These are phyloP conservation scores for Elongisporangium senticosum DNA, from an alignment of 352 stramenopile species.

Conservation along the genomic window DNA sequence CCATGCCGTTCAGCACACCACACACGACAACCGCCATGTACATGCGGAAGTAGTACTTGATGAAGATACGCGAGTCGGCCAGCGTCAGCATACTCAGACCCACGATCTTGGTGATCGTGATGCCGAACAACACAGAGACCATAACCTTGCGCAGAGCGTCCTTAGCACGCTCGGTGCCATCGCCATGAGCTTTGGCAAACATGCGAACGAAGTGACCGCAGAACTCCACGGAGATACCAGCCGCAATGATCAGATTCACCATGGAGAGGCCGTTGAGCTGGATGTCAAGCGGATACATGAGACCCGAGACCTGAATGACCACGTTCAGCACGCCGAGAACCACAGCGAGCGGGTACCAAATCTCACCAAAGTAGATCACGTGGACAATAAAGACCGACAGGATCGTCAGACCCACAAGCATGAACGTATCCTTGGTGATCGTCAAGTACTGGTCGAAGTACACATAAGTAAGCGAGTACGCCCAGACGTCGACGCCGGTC, in stretches of 20 bases:
- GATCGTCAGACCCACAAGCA: constrained; percentile 40
- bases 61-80: constrained; percentile 80
- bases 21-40: constrained; percentile 79
- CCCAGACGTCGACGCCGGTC: constrained; percentile 52
- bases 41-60: constrained; percentile 91
- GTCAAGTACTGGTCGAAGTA: constrained; percentile 72
- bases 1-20: constrained; percentile 72
- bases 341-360: constrained; percentile 40
- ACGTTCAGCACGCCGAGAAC: constrained; percentile 43
- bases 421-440: constrained; percentile 42
- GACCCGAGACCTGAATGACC: constrained; percentile 40
- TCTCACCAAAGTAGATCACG: constrained; percentile 36
- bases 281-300: constrained; percentile 59
- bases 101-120: constrained; percentile 34
- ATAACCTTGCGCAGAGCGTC: constrained; percentile 52
- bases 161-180: constrained; percentile 36
- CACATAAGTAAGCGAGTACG: constrained; percentile 49
- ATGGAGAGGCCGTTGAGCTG: constrained; percentile 81
- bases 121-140: constrained; percentile 68
- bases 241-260: constrained; percentile 81
- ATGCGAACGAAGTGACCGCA: constrained; percentile 70
- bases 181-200: constrained; percentile 41
- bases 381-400: constrained; percentile 50
- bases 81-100: constrained; percentile 28
- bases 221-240: constrained; percentile 81